A percentile compares a stretch with the other conserved stretches of the same genome.
phyloP scores from a whole-genome alignment of 768 basidiomycete genomes.

The Boletus reticulatus region DNA sequence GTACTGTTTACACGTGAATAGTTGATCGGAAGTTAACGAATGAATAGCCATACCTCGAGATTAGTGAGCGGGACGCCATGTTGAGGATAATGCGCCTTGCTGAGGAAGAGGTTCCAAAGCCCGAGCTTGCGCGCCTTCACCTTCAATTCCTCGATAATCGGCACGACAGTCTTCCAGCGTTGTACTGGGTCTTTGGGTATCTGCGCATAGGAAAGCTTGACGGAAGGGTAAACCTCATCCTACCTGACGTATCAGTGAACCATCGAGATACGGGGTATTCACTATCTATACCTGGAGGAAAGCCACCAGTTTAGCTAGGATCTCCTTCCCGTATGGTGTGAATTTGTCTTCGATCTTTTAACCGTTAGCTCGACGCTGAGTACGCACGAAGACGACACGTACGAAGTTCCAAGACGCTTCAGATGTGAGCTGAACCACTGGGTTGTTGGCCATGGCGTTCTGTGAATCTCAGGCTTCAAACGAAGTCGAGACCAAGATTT shows the following conservation, averaged over 20 bases:
- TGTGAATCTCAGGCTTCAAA: no score
- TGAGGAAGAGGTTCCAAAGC: constrained; percentile 96
- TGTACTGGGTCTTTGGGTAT: constrained; percentile 68
- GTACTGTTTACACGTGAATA: constrained; percentile 53
- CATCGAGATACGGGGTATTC: neutral
- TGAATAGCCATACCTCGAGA: constrained; percentile 64
- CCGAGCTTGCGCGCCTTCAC: constrained; percentile 83
- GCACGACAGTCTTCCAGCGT: constrained; percentile 85
- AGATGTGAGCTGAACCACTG: constrained; percentile 74
- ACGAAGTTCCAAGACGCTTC: constrained; percentile 89
- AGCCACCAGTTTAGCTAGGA: constrained; percentile 73
- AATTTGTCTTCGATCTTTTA: constrained; percentile 86
- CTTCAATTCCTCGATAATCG: constrained; percentile 83
- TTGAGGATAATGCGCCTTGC: constrained; percentile 89
- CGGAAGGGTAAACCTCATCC: constrained; percentile 87
- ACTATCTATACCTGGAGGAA: constrained; percentile 71
- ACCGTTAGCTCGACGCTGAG: constrained; percentile 4
- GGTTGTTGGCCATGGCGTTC: constrained; percentile 57
- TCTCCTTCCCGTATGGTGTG: constrained; percentile 85
- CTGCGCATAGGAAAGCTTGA: constrained; percentile 75
- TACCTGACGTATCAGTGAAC: constrained; percentile 28
- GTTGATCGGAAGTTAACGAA: neutral
- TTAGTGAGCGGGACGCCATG: constrained; percentile 89
- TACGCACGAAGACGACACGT: constrained; percentile 17
- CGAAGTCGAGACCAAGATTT: no score